A percentile compares a stretch with the other conserved stretches of the same genome.
These are phyloP conservation scores for Scenedesmus sp. DNA, from an alignment of 163 green algal genomes.

Conservation along the genomic window DNA sequence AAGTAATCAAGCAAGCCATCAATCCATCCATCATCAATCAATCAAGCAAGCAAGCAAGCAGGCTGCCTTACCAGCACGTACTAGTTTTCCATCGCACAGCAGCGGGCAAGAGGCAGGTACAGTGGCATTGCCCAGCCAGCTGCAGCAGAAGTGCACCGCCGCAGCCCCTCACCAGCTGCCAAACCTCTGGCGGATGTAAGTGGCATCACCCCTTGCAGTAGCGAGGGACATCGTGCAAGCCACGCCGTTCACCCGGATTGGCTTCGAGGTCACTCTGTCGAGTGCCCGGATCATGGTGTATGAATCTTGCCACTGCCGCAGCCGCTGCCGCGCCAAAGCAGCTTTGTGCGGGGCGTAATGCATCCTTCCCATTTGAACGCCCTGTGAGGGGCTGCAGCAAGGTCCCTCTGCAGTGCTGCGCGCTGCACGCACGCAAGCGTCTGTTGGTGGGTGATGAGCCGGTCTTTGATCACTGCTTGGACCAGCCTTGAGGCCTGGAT, in stretches of 20 bases:
- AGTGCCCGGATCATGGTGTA: constrained; percentile 14
- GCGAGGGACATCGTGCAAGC: not conserved
- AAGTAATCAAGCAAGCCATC: no score
- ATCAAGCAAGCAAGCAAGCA: no score
- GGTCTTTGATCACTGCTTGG: constrained; percentile 9
- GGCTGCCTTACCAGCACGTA: no score
- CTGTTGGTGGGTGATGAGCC: not conserved
- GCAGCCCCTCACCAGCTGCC: not conserved
- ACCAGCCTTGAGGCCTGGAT: constrained; percentile 11
- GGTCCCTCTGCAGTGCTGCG: not conserved
- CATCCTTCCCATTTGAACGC: not conserved
- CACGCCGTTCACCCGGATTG: not conserved
- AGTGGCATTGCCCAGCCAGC: not conserved
- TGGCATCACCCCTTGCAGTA: not conserved
- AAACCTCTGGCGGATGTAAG: not conserved
- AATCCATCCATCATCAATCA: no score
- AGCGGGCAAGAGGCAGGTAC: no score
- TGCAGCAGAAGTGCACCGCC: not conserved
- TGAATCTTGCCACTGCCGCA: not conserved
- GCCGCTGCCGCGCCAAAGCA: not conserved
- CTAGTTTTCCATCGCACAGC: no score
- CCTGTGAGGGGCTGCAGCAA: no score
- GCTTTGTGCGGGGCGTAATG: not conserved
- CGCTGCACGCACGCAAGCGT: not conserved
- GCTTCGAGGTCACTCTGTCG: not conserved